Base-by-base conservation (phyloP, 768 basidiomycete species). In the Pleurotus salmoneostramineus region DNA sequence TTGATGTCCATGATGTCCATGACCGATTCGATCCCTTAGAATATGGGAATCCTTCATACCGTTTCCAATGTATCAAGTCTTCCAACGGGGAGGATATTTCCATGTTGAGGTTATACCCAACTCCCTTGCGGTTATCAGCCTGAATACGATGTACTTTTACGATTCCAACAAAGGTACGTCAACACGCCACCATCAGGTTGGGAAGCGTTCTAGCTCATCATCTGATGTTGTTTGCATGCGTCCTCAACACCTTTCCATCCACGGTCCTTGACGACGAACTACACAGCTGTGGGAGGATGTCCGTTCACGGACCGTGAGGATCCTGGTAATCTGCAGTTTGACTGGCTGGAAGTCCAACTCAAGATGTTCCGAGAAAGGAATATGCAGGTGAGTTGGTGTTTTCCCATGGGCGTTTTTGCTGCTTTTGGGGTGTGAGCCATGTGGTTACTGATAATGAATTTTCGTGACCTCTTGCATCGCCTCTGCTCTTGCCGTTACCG, bases 111-210 rank as follows among this genome's bases (percentile, higher is more conserved):
- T 95, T 43, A 83, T 95, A 33, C 88, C 90, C 0, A 78, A 85
- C 60, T 65, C 83, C 57, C 64, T 95, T 40, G 91, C 90, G 8
- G 89, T 87, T 50, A 85, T 97, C 66, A 89, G 88, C 62, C 74
- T 95, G 52, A 97, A 95, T 70, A 94, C 93, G 0, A 82, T 95
- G 74, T 95, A 91, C 72, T 95, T 91, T 74, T 95, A 89, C 69
- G 89, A 92, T 68, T 85, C 89, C 11, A 95, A 95, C 71, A 90
- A 91, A 75, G 88, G 91, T 88, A 55, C 58, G 76, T 62, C 35
- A 40, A 55, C 44, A 46, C 14, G 42, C 58, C 43, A 15, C 44
- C 32, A 33, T 32, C 32, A 49, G 37, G 27, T 54, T 27, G 21
- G 21, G 54, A 33, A 44, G 44, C 50, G 34, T 56, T 50, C 37